Evolutionary conservation across 2,329 filamentous ascomycete genomes (phyloP).

Genomic region (Colletotrichum tabaci): DNA sequence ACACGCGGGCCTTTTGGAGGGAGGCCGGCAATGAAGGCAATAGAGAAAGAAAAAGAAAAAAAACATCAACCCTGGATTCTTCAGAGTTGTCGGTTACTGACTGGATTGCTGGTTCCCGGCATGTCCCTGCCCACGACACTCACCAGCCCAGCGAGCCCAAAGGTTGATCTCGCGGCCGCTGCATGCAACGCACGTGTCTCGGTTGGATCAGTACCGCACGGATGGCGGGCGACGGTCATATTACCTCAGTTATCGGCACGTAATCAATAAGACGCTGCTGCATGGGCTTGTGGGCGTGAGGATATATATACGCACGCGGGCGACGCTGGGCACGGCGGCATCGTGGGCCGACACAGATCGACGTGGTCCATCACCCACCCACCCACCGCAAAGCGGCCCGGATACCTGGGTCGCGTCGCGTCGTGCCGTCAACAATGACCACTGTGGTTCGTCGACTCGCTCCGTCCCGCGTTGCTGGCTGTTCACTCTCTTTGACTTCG

Average conservation of each 20-base stretch:
- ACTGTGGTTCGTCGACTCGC: neutral
- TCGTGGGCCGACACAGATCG: neutral
- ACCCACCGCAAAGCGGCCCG: neutral
- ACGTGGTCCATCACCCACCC: neutral
- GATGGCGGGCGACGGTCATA: neutral
- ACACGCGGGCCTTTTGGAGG: neutral
- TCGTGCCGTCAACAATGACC: neutral
- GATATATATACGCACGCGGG: too few relatives aligned
- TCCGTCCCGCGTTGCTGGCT: neutral
- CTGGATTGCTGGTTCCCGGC: neutral
- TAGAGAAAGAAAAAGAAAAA: too few relatives aligned
- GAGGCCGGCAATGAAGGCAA: neutral
- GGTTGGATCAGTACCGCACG: neutral
- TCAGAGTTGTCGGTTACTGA: neutral
- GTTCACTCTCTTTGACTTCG: too few relatives aligned
- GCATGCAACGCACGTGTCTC: constrained; percentile 1
- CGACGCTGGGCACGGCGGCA: neutral
- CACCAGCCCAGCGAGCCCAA: neutral
- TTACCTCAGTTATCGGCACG: too few relatives aligned
- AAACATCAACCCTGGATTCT: too few relatives aligned
- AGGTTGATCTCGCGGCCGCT: neutral
- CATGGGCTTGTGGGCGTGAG: too few relatives aligned
- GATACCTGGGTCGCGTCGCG: neutral
- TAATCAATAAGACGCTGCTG: too few relatives aligned
- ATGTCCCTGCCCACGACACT: neutral